Evolutionary conservation across 331 rosid genomes (phyloP).

Genomic region (Quercus lobata): DNA sequence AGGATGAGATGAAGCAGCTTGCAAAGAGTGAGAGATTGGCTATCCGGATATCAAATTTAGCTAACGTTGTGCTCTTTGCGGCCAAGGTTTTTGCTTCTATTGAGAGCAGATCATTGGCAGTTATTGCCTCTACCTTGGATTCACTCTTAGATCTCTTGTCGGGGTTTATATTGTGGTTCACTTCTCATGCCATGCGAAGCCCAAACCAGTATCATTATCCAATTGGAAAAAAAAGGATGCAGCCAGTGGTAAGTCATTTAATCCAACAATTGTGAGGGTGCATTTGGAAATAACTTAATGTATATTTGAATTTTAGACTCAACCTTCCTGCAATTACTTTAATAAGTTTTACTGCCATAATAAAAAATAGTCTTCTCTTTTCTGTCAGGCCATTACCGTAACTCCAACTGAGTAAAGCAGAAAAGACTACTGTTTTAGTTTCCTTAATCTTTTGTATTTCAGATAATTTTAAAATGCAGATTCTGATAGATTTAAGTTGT

Average conservation of each 20-base stretch:
- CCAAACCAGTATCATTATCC: conserved; percentile 69
- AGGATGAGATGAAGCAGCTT: conserved; percentile 64
- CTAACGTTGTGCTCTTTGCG: conserved; percentile 54
- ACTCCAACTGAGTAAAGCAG: too few relatives aligned
- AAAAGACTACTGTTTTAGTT: too few relatives aligned
- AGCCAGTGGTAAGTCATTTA: conserved; percentile 57
- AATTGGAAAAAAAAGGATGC: conserved; percentile 88
- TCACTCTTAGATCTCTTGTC: conserved; percentile 82
- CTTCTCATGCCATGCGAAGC: conserved; percentile 65
- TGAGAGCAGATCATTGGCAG: conserved; percentile 66
- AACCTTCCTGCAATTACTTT: too few relatives aligned
- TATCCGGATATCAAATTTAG: conserved; percentile 40
- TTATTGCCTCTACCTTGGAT: conserved; percentile 81
- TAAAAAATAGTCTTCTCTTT: too few relatives aligned
- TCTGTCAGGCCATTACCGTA: too few relatives aligned
- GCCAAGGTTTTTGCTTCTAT: conserved; percentile 69
- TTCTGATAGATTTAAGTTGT: too few relatives aligned
- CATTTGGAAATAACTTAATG: too few relatives aligned
- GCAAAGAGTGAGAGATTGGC: conserved; percentile 62
- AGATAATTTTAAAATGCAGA: background rate
- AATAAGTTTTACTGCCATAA: too few relatives aligned
- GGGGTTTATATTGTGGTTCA: conserved; percentile 82
- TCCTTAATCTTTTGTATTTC: too few relatives aligned
- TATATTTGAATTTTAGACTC: too few relatives aligned
- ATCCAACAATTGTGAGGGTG: background rate